A percentile compares a stretch with the other conserved stretches of the same genome.
phyloP scores from a whole-genome alignment of 1,139 yeast species.

The Blastobotrys illinoisensis region DNA sequence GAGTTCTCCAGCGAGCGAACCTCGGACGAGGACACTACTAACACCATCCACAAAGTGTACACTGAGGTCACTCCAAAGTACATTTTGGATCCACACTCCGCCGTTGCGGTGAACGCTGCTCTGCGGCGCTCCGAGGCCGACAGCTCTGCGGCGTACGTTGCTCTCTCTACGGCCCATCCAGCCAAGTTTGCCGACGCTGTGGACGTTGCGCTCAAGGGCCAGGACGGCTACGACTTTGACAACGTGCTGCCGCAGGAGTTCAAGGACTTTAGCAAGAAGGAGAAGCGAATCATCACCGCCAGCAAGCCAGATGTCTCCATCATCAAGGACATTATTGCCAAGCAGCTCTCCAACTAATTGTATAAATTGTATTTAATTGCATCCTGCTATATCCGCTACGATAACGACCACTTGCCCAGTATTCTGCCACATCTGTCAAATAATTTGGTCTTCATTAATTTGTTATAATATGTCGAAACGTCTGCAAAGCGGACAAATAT shows the following conservation, averaged over 20 bases:
- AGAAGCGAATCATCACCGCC: constrained; percentile 70
- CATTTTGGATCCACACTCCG: constrained; percentile 92
- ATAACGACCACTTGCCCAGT: too few relatives aligned
- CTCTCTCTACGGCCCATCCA: constrained; percentile 96
- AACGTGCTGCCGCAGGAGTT: constrained; percentile 84
- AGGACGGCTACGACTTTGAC: constrained; percentile 76
- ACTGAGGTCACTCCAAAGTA: constrained; percentile 57
- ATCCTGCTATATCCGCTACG: too few relatives aligned
- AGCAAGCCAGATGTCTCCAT: constrained; percentile 68
- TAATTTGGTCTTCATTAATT: too few relatives aligned
- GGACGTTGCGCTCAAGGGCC: constrained; percentile 61
- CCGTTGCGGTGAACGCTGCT: constrained; percentile 85
- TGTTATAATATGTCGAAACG: too few relatives aligned
- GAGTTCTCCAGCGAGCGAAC: constrained; percentile 80
- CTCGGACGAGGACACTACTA: constrained; percentile 66
- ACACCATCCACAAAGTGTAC: constrained; percentile 70
- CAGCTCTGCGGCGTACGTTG: constrained; percentile 51
- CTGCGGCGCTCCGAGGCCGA: constrained; percentile 52
- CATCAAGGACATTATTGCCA: constrained; percentile 69
- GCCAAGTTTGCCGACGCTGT: constrained; percentile 98
- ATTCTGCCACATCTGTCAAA: too few relatives aligned
- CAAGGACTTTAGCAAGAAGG: constrained; percentile 61
- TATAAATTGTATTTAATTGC: background rate
- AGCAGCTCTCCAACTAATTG: constrained; percentile 52
- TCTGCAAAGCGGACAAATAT: too few relatives aligned